Evolutionary conservation across 352 stramenopile species (phyloP).

Genomic region (Pelagophyceae sp.): DNA sequence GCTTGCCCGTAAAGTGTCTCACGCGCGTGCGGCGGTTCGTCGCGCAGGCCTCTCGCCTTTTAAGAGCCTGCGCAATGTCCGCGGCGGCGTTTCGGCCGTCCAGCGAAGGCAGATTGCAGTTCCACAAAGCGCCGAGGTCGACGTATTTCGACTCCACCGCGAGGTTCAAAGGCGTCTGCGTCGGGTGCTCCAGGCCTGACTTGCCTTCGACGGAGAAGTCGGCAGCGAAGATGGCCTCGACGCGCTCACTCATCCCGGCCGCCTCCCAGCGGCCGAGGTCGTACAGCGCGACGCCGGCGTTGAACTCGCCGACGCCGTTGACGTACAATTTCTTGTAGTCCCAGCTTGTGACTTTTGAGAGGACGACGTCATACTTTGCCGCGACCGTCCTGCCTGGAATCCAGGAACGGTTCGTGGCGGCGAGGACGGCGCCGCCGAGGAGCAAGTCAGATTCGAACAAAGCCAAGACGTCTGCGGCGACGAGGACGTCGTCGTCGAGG

Average conservation of each 20-base stretch:
- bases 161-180: not conserved
- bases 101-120: not conserved
- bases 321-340: too few species aligned
- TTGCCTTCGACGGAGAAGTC: too few species aligned
- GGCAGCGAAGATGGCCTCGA: not conserved
- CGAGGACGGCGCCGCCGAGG: too few species aligned
- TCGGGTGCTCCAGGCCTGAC: not conserved
- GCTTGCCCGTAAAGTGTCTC: not conserved
- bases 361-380: too few species aligned
- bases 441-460: too few species aligned
- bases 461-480: not conserved
- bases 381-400: too few species aligned
- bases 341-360: too few species aligned
- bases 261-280: not conserved
- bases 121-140: not conserved
- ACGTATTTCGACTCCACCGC: constrained; percentile 1
- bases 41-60: not conserved
- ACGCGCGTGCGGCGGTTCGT: not conserved
- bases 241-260: not conserved
- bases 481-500: not conserved
- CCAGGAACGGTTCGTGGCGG: too few species aligned
- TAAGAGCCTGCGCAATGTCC: too few species aligned
- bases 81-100: not conserved
- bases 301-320: not conserved
- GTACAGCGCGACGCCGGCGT: constrained; percentile 3